Percentiles rank a stretch among this genome's conserved stretches.
These are phyloP conservation scores for Paramecium caudatum DNA, from an alignment of 73 alveolate species.

Conservation along the genomic window DNA sequence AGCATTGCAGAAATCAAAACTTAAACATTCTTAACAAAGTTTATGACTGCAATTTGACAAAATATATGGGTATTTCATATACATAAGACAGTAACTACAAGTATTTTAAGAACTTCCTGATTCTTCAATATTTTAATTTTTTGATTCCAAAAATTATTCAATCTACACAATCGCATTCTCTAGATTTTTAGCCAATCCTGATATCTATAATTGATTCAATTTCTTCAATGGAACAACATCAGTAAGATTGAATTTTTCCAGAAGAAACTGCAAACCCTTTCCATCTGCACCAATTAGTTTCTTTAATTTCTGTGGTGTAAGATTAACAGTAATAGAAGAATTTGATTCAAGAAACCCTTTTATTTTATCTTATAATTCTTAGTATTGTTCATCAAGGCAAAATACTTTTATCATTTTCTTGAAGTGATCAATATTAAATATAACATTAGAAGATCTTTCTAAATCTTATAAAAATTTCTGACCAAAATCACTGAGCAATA, in stretches of 20 bases:
- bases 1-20: neutral
- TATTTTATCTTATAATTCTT: conserved; percentile 9
- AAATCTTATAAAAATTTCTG: neutral
- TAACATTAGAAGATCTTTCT: neutral
- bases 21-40: conserved; percentile 26
- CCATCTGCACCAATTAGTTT: conserved; percentile 1
- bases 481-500: conserved; percentile 4
- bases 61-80: conserved; percentile 34
- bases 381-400: conserved; percentile 13
- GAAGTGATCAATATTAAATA: neutral
- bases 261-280: neutral
- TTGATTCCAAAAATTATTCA: neutral
- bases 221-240: conserved; percentile 6
- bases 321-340: neutral
- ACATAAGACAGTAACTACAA: neutral
- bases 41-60: neutral
- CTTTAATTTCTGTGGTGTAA: neutral
- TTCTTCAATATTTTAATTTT: conserved; percentile 5
- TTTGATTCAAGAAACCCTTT: neutral
- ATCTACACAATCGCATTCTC: neutral
- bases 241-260: neutral
- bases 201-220: neutral
- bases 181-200: conserved; percentile 15
- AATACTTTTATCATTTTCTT: neutral
- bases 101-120: neutral